Evolutionary conservation across 1,139 yeast genomes (phyloP).

Genomic region (Geotrichum phurueaensis): DNA sequence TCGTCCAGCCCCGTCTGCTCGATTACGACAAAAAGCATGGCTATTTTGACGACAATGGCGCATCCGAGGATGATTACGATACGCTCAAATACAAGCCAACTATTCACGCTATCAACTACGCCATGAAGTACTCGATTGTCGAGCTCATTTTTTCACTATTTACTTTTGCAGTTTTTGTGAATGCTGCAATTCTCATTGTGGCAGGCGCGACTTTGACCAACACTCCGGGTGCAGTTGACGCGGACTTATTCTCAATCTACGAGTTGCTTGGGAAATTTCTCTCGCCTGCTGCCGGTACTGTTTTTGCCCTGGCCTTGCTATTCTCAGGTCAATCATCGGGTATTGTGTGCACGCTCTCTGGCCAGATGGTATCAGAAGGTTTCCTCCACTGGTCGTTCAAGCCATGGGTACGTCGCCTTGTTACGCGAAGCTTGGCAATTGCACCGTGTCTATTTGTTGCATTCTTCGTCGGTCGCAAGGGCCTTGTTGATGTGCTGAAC

Average conservation of each 20-base stretch:
- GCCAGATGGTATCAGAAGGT: slow-evolving; percentile 81
- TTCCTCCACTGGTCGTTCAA: slow-evolving; percentile 68
- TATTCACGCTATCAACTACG: slow-evolving; percentile 55
- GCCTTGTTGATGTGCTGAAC: slow-evolving; percentile 51
- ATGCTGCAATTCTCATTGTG: slow-evolving; percentile 67
- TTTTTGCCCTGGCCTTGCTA: slow-evolving; percentile 69
- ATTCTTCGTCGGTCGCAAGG: slow-evolving; percentile 56
- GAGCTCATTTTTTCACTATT: slow-evolving; percentile 61
- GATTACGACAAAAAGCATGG: slow-evolving; percentile 46
- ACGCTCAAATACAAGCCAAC: slow-evolving; percentile 47
- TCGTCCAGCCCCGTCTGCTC: slow-evolving; percentile 65
- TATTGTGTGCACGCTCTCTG: slow-evolving; percentile 80
- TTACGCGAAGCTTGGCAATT: slow-evolving; percentile 65
- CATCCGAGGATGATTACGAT: slow-evolving; percentile 33
- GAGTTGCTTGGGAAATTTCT: slow-evolving; percentile 49
- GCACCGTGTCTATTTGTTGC: slow-evolving; percentile 60
- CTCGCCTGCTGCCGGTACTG: slow-evolving; percentile 68
- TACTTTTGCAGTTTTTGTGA: slow-evolving; percentile 72
- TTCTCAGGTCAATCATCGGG: slow-evolving; percentile 81
- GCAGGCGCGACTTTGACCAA: slow-evolving; percentile 64
- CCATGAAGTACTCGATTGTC: slow-evolving; percentile 58
- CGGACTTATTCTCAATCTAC: slow-evolving; percentile 70
- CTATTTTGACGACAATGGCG: slow-evolving; percentile 32
- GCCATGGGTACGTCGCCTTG: slow-evolving; percentile 72
- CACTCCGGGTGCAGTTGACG: slow-evolving; percentile 59